Evolutionary conservation across 1,284 basidiomycete genomes (phyloP).

Genomic region (Bondarzewia mesenterica): DNA sequence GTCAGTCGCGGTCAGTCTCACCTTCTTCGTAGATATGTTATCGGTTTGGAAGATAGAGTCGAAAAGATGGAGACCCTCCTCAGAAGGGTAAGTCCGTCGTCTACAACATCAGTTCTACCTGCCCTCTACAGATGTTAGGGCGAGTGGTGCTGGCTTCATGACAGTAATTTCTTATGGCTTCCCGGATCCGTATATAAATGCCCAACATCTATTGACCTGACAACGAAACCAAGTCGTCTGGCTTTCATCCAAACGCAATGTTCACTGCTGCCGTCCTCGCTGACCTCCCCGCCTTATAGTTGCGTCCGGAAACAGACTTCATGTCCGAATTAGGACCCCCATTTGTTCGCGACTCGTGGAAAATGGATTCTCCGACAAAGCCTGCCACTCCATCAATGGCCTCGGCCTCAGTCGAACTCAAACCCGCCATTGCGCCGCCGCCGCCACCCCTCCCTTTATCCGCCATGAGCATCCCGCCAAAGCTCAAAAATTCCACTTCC

Average conservation of each 20-base stretch:
- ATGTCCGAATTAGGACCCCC: slow-evolving; percentile 60
- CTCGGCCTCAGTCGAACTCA: background rate
- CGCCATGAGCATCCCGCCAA: background rate
- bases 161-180: too few relatives aligned
- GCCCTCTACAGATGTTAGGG: too few relatives aligned
- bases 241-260: background rate
- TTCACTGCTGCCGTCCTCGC: background rate
- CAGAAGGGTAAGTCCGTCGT: slow-evolving; percentile 52
- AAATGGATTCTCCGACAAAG: slow-evolving; percentile 21
- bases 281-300: slow-evolving; percentile 29
- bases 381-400: slow-evolving; percentile 11
- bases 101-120: too few relatives aligned
- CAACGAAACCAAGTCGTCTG: slow-evolving; percentile 7
- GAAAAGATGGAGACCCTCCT: slow-evolving; percentile 66
- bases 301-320: slow-evolving; percentile 64
- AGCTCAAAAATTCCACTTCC: slow-evolving; percentile 1
- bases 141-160: too few relatives aligned
- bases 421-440: slow-evolving; percentile 1
- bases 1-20: slow-evolving; percentile 4
- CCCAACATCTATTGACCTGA: background rate
- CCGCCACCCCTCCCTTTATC: background rate
- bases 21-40: slow-evolving; percentile 52
- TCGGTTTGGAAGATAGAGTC: slow-evolving; percentile 67
- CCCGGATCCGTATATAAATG: too few relatives aligned
- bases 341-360: slow-evolving; percentile 69